These are phyloP conservation scores for Leccinum olivaceopallidum DNA, from an alignment of 768 basidiomycete species.

Conservation along the genomic window DNA sequence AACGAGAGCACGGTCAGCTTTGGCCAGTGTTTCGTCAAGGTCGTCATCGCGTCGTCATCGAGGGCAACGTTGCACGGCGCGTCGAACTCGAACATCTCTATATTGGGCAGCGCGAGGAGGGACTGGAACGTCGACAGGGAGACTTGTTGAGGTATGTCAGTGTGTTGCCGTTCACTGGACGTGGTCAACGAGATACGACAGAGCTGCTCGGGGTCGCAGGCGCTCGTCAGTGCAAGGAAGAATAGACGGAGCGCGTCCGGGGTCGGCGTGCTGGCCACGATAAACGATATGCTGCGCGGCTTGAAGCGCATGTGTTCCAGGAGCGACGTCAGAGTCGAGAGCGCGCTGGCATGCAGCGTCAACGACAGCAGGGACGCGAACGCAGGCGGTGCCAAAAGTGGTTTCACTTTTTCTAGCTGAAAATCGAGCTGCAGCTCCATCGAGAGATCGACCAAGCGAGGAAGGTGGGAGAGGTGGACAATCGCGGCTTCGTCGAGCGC, in stretches of 20 bases:
- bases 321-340: conserved; percentile 22
- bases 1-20: conserved; percentile 13
- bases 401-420: conserved; percentile 15
- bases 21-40: conserved; percentile 24
- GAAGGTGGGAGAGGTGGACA: conserved; percentile 25
- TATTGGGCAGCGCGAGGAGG: conserved; percentile 17
- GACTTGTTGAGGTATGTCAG: conserved; percentile 2
- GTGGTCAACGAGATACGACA: conserved; percentile 12
- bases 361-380: conserved; percentile 18
- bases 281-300: conserved; percentile 18
- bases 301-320: conserved; percentile 20
- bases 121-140: conserved; percentile 19
- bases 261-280: conserved; percentile 11
- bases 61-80: conserved; percentile 21
- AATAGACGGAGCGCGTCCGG: conserved; percentile 23
- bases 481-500: conserved; percentile 24
- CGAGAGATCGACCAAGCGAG: conserved; percentile 14
- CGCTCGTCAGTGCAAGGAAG: conserved; percentile 18
- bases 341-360: conserved; percentile 7
- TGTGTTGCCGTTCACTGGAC: not conserved
- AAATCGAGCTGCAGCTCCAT: conserved; percentile 18
- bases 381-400: conserved; percentile 13
- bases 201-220: conserved; percentile 14
- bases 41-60: conserved; percentile 22
- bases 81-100: conserved; percentile 17